Conservation (phyloP, 192 early-diverging fungal species). For the Podila verticillata region DNA sequence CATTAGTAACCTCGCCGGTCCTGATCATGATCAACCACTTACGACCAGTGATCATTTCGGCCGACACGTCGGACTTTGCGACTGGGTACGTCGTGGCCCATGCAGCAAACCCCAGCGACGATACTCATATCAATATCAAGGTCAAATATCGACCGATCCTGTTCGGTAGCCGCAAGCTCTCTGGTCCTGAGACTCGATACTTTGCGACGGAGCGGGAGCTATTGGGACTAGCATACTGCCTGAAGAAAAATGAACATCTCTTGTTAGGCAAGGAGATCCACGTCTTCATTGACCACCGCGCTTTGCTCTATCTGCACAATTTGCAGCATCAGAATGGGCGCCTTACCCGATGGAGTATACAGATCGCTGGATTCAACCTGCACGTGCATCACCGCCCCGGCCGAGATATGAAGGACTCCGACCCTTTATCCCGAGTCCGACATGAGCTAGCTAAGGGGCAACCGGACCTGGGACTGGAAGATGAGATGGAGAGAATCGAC, state of each 20-base stretch:
- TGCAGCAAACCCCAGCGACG: no score
- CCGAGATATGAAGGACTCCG: neutral
- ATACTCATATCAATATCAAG: neutral
- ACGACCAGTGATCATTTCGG: no score
- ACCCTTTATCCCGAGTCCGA: neutral
- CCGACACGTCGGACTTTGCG: no score
- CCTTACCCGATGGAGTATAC: constrained; percentile 1
- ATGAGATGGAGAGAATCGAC: neutral
- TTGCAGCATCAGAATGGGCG: neutral
- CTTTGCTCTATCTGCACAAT: neutral
- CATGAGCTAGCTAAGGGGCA: neutral
- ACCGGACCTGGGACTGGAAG: neutral
- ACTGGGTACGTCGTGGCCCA: no score
- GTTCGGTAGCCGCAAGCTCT: neutral
- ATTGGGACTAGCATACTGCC: neutral
- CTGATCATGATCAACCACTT: no score
- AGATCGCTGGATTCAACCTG: neutral
- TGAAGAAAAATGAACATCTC: constrained; percentile 3
- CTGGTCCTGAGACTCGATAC: neutral
- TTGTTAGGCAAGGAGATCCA: constrained; percentile 1
- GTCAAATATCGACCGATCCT: neutral
- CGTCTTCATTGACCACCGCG: neutral
- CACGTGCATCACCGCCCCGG: neutral
- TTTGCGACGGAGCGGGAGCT: neutral
- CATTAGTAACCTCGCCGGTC: no score